Base-by-base conservation (phyloP, 805 yeast species). In the Candida nonsorbophila region DNA sequence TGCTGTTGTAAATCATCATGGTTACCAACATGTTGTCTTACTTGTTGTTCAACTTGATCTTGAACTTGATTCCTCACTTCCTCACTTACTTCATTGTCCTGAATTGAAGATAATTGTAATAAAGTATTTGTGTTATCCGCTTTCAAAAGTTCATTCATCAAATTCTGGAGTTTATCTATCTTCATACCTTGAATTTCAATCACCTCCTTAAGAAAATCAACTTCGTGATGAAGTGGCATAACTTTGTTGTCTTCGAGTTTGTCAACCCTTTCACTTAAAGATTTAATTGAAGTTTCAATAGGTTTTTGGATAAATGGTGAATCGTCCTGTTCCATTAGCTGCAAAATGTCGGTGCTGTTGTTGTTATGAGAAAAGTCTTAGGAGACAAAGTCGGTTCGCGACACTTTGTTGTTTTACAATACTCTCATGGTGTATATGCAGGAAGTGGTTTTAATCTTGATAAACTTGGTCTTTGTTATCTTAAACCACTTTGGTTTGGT, bases 121-220 rank as follows among this genome's bases (percentile, higher is more conserved):
- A 53, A 50, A 21, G 45, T 44, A 27, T 47, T 49, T 15, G 48
- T 42, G 25, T 47, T 49, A 22, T 50, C 48, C 40, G 53, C 53
- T 27, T 51, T 56, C 22, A 57, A 40, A 32, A 53, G 39, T 9
- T 61, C 66, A 15, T 52, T 42, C 26, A 62, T 49, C 27, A 60
- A 42, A 26, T 37, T 41, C 19, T 63, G 47, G 33, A 63, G 45
- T 41, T 63, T 62, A 26, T 62, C 68, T 26, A 63, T 53, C 39
- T 58, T 59, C 32, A 38, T 44, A 41, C 49, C 52, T 36, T 62
- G 69, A 38, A 52, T 58, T 15, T 59, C 66, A 10, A 63, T 41
- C 14, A 61, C 44, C 27, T 55, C 60, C 25, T 64, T 51, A 16
- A 63, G 40, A 33, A 54, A 58, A 14, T 51, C 50, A 24, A 63